Evolutionary conservation across 768 basidiomycete genomes (phyloP), one percentile per base, ranked within the genome.

Genomic region (Termitomyces sp.): DNA sequence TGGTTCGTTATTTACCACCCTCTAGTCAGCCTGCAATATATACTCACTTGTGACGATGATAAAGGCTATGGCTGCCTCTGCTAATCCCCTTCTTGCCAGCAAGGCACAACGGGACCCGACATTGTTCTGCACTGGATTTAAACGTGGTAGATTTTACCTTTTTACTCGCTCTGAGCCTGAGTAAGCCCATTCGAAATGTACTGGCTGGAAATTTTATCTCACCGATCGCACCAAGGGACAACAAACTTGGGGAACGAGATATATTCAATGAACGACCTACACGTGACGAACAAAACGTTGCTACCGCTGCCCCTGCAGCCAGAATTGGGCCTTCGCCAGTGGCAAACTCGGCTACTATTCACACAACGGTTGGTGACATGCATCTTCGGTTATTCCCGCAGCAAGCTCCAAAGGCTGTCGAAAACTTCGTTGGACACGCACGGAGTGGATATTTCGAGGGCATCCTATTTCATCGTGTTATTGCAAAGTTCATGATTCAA

Each of bases 221-320:
- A 51, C 23, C 26, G 30, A 44, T 33, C 43, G 23, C 53, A 38
- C 41, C 49, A 67, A 94, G 91, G 68, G 92, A 95, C 62, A 85
- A 79, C 67, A 95, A 91, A 71, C 82, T 84, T 1, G 85, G 84
- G 31, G 96, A 98, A 61, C 87, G 97, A 56, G 97, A 99, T 63
- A 87, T 99, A 54, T 98, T 98, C 82, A 99, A 99, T 70, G 97
- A 99, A 72, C 82, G 89, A 46, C 97, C 97, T 2, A 98, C 96
- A 1, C 83, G 94, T 50, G 97, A 98, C 68, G 97, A 99, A 66
- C 94, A 94, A 68, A 88, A 84, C 31, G 83, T 95, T 48, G 94
- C 94, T 3, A 70, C 86, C 8, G 76, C 88, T 1, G 77, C 82
- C 3, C 71, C 79, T 15, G 68, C 71, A 1, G 65, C 78, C 12